Evolutionary conservation across 257 asterid genomes (phyloP).

Genomic region (Rauvolfia tetraphylla): DNA sequence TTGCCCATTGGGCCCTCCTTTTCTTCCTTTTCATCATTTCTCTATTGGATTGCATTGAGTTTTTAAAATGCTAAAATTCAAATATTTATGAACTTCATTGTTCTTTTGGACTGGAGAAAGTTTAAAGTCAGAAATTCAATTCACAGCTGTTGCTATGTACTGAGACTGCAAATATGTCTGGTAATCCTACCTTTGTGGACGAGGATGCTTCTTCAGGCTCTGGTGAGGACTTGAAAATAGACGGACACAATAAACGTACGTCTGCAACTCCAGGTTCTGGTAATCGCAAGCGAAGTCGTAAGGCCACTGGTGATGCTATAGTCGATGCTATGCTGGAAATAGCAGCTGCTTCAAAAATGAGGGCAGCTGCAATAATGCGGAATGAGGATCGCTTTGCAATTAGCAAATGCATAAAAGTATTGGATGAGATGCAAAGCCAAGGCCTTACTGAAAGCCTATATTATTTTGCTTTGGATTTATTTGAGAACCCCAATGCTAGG

Average conservation of each 20-base stretch:
- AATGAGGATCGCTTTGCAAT: conserved; percentile 77
- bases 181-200: conserved; percentile 59
- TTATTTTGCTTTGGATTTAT: conserved; percentile 74
- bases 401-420: conserved; percentile 75
- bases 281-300: conserved; percentile 76
- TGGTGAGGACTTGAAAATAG: conserved; percentile 73
- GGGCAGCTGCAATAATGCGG: conserved; percentile 80
- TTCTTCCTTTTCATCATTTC: not conserved
- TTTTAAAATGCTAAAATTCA: conserved; percentile 10
- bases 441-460: conserved; percentile 68
- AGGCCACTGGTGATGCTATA: conserved; percentile 87
- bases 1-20: not conserved
- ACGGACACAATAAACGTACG: conserved; percentile 60
- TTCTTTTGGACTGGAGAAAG: conserved; percentile 29
- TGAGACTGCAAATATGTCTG: conserved; percentile 58
- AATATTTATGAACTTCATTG: conserved; percentile 21
- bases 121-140: conserved; percentile 24
- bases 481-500: conserved; percentile 69
- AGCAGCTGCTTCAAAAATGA: conserved; percentile 90
- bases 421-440: conserved; percentile 86
- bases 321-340: conserved; percentile 95
- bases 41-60: not conserved
- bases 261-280: conserved; percentile 50
- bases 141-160: conserved; percentile 33
- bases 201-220: conserved; percentile 90